Conservation (phyloP, 345 rosid genomes). For the Conringia planisiliqua region DNA sequence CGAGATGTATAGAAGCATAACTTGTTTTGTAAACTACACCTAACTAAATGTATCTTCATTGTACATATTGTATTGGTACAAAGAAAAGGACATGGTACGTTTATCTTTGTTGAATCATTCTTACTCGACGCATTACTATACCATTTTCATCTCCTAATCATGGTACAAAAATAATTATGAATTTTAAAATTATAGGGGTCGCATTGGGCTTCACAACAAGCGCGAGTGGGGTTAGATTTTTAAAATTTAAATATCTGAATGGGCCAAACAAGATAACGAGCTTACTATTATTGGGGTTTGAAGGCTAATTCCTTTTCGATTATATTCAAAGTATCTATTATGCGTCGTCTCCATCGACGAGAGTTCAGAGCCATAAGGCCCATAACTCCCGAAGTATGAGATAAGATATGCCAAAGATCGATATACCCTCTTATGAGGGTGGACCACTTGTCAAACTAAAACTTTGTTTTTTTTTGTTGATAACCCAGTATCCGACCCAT, state of each 20-base stretch:
- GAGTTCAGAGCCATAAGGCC: too few species aligned
- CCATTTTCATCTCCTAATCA: neutral
- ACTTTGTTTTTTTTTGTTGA: too few species aligned
- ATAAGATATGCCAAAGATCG: too few species aligned
- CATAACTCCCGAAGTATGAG: too few species aligned
- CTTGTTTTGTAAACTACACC: slow-evolving; percentile 29
- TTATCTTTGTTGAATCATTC: neutral
- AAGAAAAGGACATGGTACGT: slow-evolving; percentile 25
- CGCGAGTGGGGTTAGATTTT: neutral
- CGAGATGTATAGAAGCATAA: slow-evolving; percentile 6
- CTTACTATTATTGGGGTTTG: neutral
- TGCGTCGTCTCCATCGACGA: too few species aligned
- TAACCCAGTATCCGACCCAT: too few species aligned
- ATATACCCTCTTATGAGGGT: too few species aligned
- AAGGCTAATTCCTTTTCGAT: too few species aligned
- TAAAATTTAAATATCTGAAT: neutral
- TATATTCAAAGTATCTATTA: too few species aligned
- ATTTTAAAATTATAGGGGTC: neutral
- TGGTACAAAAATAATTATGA: neutral
- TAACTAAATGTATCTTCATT: slow-evolving; percentile 13
- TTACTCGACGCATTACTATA: neutral
- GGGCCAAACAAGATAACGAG: neutral
- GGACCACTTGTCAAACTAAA: too few species aligned
- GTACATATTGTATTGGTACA: slow-evolving; percentile 23
- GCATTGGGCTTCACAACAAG: neutral